These are phyloP conservation scores for Sphagnum fallax DNA, from an alignment of 228 moss, liverwort and hornwort genomes.

Conservation along the genomic window DNA sequence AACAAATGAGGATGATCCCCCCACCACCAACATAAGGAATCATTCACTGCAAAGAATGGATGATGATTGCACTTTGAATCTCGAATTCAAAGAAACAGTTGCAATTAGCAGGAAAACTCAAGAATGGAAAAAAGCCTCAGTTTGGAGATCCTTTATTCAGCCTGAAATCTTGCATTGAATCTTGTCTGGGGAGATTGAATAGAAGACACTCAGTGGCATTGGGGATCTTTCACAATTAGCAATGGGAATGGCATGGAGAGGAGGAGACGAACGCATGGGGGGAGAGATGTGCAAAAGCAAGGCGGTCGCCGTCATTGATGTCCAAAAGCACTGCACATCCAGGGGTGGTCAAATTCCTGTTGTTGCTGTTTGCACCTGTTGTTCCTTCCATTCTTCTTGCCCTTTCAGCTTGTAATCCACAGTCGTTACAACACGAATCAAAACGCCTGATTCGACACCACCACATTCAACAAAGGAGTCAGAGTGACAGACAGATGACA, in stretches of 20 bases:
- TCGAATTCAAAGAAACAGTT: no score
- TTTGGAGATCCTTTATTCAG: neutral
- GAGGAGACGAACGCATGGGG: constrained; percentile 59
- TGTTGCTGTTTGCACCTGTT: neutral
- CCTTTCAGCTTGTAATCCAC: no score
- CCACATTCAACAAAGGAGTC: no score
- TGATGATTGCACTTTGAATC: no score
- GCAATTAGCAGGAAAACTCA: no score
- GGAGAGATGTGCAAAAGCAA: constrained; percentile 85
- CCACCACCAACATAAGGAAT: neutral
- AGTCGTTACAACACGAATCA: no score
- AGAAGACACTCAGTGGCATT: neutral
- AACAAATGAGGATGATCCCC: neutral
- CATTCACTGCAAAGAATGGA: no score
- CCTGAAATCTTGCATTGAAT: neutral
- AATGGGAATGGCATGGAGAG: no score
- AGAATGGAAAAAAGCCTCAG: neutral
- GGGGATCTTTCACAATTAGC: neutral
- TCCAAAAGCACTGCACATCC: constrained; percentile 88
- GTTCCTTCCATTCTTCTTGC: no score
- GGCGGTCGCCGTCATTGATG: constrained; percentile 87
- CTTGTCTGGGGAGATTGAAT: neutral
- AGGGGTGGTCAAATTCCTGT: constrained; percentile 29
- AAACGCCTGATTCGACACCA: no score
- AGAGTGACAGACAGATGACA: no score